Evolutionary conservation across 306 rosid species (phyloP).

Genomic region (Fragaria vesca): DNA sequence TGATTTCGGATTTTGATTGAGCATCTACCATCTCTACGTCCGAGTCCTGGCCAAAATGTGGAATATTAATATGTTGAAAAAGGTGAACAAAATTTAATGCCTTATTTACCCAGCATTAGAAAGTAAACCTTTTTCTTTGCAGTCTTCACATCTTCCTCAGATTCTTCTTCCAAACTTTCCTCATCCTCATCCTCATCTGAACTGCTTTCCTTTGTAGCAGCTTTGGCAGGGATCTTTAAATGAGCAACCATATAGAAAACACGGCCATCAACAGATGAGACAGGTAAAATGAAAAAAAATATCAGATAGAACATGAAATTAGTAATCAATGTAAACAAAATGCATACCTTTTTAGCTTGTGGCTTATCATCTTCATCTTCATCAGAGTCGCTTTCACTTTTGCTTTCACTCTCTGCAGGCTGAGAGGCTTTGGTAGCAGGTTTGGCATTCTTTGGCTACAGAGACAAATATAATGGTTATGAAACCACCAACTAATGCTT

Average conservation of each 20-base stretch:
- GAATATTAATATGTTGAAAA: not conserved
- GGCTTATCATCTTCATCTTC: conserved; percentile 43
- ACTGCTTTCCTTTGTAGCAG: conserved; percentile 25
- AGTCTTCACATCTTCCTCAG: conserved; percentile 35
- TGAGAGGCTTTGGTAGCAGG: conserved; percentile 24
- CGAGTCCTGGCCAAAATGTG: conserved; percentile 34
- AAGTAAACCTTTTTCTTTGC: conserved; percentile 44
- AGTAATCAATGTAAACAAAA: not conserved
- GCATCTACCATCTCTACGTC: conserved; percentile 80
- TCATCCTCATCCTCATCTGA: conserved; percentile 26
- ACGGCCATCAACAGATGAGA: not conserved
- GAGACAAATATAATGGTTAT: not conserved
- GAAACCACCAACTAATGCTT: not conserved
- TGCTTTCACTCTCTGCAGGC: conserved; percentile 16
- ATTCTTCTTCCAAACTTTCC: not conserved
- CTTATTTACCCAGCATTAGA: not conserved
- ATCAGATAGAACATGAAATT: no score
- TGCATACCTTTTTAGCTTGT: conserved; percentile 35
- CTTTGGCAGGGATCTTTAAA: conserved; percentile 11
- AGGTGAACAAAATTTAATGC: not conserved
- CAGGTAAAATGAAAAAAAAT: not conserved
- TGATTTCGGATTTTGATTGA: conserved; percentile 27
- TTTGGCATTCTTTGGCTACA: conserved; percentile 22
- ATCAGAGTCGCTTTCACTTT: conserved; percentile 31
- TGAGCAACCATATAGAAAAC: not conserved